These are phyloP conservation scores for Paraconiothyrium sp. DNA, from an alignment of 2,329 filamentous ascomycete species.

Conservation along the genomic window DNA sequence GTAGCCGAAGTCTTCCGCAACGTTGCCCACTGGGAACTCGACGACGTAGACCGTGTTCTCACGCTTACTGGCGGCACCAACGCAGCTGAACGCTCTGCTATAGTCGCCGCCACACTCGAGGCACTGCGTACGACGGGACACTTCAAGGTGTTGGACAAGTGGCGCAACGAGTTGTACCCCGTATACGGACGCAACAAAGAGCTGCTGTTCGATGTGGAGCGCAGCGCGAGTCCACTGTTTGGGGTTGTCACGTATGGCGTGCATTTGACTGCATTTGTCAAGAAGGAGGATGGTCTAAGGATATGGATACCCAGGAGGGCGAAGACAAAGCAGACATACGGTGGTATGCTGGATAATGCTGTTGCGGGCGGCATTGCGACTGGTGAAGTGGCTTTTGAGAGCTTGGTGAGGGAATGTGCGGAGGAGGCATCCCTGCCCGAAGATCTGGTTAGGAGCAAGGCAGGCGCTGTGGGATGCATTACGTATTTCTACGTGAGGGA, in stretches of 20 bases:
- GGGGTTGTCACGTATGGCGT: conserved; percentile 57
- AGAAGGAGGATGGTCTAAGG: conserved; percentile 67
- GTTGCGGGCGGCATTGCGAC: conserved; percentile 87
- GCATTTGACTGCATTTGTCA: conserved; percentile 53
- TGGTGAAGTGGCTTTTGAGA: conserved; percentile 81
- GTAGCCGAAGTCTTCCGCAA: conserved; percentile 67
- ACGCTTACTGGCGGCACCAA: conserved; percentile 68
- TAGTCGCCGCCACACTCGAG: conserved; percentile 65
- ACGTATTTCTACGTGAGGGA: conserved; percentile 88
- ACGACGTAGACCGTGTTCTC: conserved; percentile 69
- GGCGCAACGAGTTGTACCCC: conserved; percentile 54
- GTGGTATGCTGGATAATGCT: conserved; percentile 92
- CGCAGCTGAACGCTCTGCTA: conserved; percentile 69
- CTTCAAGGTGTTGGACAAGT: conserved; percentile 73
- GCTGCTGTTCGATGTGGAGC: conserved; percentile 54
- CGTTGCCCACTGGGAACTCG: conserved; percentile 68
- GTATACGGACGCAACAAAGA: conserved; percentile 53
- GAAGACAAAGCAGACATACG: conserved; percentile 83
- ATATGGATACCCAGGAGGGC: conserved; percentile 87
- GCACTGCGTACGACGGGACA: conserved; percentile 75
- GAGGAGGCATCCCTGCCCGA: conserved; percentile 88
- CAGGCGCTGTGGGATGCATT: conserved; percentile 72
- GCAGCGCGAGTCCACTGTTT: conserved; percentile 53
- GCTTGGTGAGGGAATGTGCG: conserved; percentile 82
- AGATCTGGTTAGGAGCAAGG: conserved; percentile 69